These are phyloP conservation scores for Heliocybe sulcata DNA, from an alignment of 1,284 basidiomycete genomes.

Conservation along the genomic window DNA sequence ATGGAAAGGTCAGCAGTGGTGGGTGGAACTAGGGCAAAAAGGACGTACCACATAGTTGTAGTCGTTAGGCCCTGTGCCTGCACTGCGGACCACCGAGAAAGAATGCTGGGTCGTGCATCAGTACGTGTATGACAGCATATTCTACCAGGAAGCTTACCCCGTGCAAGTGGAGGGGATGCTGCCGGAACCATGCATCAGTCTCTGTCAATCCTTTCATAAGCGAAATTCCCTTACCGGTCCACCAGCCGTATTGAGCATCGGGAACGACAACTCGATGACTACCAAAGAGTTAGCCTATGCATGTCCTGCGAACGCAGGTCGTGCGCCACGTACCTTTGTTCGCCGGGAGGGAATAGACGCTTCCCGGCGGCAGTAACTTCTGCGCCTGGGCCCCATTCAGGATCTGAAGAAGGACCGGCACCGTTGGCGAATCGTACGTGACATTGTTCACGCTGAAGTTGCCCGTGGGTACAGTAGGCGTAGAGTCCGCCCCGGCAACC, in stretches of 20 bases:
- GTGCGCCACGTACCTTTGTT: slow-evolving; percentile 13
- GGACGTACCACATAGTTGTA: slow-evolving; percentile 1
- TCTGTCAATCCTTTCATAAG: neutral
- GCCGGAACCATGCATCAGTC: neutral
- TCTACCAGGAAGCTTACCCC: slow-evolving; percentile 18
- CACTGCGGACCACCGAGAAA: slow-evolving; percentile 22
- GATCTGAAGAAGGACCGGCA: slow-evolving; percentile 30
- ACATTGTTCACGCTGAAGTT: slow-evolving; percentile 21
- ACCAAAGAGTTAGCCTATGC: neutral
- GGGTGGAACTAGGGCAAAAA: neutral
- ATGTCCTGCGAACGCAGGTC: neutral
- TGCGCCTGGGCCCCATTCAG: slow-evolving; percentile 20
- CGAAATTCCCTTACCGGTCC: slow-evolving; percentile 14
- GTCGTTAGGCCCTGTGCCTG: slow-evolving; percentile 15
- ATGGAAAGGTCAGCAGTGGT: slow-evolving; percentile 1
- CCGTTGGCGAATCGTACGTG: slow-evolving; percentile 16
- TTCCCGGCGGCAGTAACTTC: slow-evolving; percentile 21
- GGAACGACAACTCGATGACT: slow-evolving; percentile 28
- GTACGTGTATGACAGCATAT: slow-evolving; percentile 1
- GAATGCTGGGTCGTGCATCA: slow-evolving; percentile 16
- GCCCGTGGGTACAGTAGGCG: slow-evolving; percentile 9
- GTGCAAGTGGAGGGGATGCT: slow-evolving; percentile 34
- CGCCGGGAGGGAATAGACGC: slow-evolving; percentile 18
- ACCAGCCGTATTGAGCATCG: slow-evolving; percentile 12
- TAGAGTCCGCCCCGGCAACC: too few relatives aligned